Evolutionary conservation across 108 stramenopile species (phyloP), one percentile per base, ranked within the genome.

Genomic region (Chaetoceros tenuissimus): DNA sequence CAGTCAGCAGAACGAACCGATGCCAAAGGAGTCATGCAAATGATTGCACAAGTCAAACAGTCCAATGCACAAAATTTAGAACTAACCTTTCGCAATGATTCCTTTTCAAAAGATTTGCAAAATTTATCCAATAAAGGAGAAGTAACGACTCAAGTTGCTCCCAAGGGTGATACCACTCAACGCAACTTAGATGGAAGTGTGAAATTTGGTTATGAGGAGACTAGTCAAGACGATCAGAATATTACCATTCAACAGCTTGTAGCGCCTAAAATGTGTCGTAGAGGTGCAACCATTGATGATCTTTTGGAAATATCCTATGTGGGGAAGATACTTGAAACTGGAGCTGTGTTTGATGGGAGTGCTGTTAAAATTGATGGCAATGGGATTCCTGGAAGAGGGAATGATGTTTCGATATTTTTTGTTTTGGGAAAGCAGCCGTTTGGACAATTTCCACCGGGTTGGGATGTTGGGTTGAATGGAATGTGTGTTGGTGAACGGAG

Each of bases 401-500:
- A 87, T 57, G 91, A 92, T 64, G 69, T 88, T 24, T 74, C 81
- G 0, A 19, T 88, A 25, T 92, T 74, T 56, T 92, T 92, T 46
- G 91, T 92, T 5, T 53, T 92, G 66, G 87, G 87, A 23, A 88
- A 88, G 49, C 91, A 88, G 67, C 91, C 87, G n/a, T 74, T 87
- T 51, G 87, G 91, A 27, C 87, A 88, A 58, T 87, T 92, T 60
- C 91, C 91, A 7, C 81, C 87, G 1, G 91, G 86, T 28, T 92
- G 84, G 84, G 91, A 92, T 66, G 85, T 83, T 8, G 89, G 89
- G 3, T 44, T 91, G 26, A 40, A 13, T 10, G 34, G 34, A 40
- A 77, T 77, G 65, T 74, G 72, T 40, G 71, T 79, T 29, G 91
- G 91, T 20, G 91, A 92, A 62, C 69, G 86, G 28, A 67, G 91